Evolutionary conservation across 2,329 filamentous ascomycete genomes (phyloP), one percentile per base, ranked within the genome.

Genomic region (Rutstroemia sp.): DNA sequence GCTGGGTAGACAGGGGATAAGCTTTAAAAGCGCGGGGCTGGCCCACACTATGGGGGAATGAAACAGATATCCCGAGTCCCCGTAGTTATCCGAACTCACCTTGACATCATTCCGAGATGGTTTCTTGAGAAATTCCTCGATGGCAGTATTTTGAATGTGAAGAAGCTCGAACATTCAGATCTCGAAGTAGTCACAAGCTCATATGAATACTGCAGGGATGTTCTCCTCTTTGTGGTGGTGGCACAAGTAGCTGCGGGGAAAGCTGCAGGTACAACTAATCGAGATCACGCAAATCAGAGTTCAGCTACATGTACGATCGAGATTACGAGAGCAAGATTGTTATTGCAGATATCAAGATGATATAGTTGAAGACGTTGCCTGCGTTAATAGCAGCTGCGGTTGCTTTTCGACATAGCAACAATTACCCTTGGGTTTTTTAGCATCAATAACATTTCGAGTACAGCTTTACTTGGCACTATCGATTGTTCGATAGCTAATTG

Each of bases 171-270:
- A 49, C 4, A 5, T 47, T n/a, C 8, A 34, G 12, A 14, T 8
- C 14, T 39, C 40, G 42, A 48, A 25, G 6, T 27, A 54, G 39
- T 47, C 45, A 49, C 36, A 40, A 48, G 40, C 48, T 36, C 52
- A 21, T 27, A n/a, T 27, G 2, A 27, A 48, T 48, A 49, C 30
- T 44, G 48, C 9, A 49, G 19, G 38, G 19, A 34, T 42, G 27
- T 34, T 42, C n/a, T 14, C 44, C 45, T 54, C 48, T 40, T 34
- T 54, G 23, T 27, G 49, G 14, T 34, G 49, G 40, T 47, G 14
- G 42, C 42, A 40, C 39, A 53, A 57, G 10, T 34, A 53, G 30
- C 25, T 57, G 54, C 54, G 54, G 54, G 54, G 54, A 47, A 23
- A 46, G 54, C 48, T 51, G 48, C 48, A 51, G 48, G 48, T 38